phyloP scores from a whole-genome alignment of 2,329 filamentous ascomycete genomes.

The Tolypocladium tundrense region DNA sequence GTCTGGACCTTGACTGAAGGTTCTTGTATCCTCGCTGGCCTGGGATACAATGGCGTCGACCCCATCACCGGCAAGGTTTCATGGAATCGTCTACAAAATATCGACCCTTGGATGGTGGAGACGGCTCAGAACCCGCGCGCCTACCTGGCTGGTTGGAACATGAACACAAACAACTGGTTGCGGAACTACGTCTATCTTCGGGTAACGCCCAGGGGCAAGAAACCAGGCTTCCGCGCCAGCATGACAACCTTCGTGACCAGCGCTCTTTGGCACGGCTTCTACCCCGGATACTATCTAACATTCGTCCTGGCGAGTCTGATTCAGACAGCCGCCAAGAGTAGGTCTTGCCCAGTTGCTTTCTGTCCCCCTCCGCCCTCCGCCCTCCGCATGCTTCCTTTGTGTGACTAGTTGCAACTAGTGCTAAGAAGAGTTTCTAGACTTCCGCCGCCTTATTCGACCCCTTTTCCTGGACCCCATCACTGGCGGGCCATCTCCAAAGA shows the following conservation, averaged over 20 bases:
- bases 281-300: conserved; percentile 87
- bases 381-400: not conserved
- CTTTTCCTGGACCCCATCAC: conserved; percentile 82
- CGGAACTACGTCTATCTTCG: conserved; percentile 92
- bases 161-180: conserved; percentile 96
- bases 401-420: not conserved
- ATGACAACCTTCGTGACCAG: conserved; percentile 90
- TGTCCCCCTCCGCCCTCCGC: no score
- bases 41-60: conserved; percentile 92
- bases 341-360: conserved; percentile 22
- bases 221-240: conserved; percentile 90
- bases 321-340: conserved; percentile 91
- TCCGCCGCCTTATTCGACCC: conserved; percentile 78
- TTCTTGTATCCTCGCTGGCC: conserved; percentile 82
- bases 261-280: conserved; percentile 97
- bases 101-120: conserved; percentile 78
- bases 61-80: conserved; percentile 72
- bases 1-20: conserved; percentile 93
- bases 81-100: conserved; percentile 84
- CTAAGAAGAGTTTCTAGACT: conserved; percentile 44
- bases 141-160: conserved; percentile 92
- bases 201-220: conserved; percentile 90
- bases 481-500: conserved; percentile 55
- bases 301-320: conserved; percentile 86
- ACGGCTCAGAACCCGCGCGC: conserved; percentile 86